These are phyloP conservation scores for Carpinus fangiana DNA, from an alignment of 306 rosid genomes.

Conservation along the genomic window DNA sequence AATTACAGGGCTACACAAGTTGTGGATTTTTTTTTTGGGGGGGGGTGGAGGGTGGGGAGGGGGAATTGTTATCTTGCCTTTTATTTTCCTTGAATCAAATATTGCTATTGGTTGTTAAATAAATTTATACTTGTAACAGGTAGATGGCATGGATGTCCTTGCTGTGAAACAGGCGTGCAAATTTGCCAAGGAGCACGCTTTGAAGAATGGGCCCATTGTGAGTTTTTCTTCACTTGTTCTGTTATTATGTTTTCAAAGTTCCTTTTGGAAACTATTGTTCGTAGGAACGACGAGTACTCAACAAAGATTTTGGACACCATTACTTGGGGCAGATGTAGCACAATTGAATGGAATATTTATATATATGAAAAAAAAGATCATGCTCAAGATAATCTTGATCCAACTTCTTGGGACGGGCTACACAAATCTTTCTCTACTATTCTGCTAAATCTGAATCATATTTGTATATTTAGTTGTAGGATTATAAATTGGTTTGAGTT, in stretches of 20 bases:
- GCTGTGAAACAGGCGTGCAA: constrained; percentile 96
- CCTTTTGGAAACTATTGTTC: constrained; percentile 8
- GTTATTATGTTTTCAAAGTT: constrained; percentile 10
- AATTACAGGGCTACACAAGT: not conserved
- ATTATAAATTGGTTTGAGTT: not conserved
- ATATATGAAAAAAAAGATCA: not conserved
- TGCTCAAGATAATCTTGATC: not conserved
- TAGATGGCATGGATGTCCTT: constrained; percentile 97
- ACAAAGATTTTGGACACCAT: not conserved
- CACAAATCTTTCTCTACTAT: not conserved
- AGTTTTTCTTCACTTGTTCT: constrained; percentile 41
- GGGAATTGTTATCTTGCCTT: no score
- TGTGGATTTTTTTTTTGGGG: not conserved
- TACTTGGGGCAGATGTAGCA: not conserved
- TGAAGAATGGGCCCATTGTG: constrained; percentile 95
- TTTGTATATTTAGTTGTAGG: not conserved
- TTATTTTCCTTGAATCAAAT: not conserved
- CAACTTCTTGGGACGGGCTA: not conserved
- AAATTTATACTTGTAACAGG: constrained; percentile 48
- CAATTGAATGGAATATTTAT: not conserved
- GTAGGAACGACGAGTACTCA: not conserved
- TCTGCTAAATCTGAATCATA: not conserved
- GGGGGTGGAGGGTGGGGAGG: no score
- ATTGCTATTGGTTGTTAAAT: not conserved
- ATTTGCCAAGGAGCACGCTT: constrained; percentile 90